A percentile compares a stretch with the other conserved stretches of the same genome.
phyloP scores from a whole-genome alignment of 2,329 filamentous ascomycete species.

The Neonectria ditissima region DNA sequence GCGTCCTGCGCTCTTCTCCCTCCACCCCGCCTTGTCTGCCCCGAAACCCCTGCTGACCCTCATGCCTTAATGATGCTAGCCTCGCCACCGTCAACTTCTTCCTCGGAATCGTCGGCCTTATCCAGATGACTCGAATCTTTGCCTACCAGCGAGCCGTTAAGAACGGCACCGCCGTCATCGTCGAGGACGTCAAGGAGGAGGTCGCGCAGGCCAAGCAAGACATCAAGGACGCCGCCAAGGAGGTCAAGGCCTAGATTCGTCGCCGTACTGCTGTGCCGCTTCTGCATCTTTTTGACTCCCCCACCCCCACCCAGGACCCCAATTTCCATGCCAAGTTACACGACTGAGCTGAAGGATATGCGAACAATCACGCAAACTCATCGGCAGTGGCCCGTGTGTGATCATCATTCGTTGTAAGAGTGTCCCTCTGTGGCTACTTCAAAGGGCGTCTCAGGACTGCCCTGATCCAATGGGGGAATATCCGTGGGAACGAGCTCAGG shows the following conservation, averaged over 20 bases:
- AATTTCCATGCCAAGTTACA: not conserved
- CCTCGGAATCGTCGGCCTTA: conserved; percentile 86
- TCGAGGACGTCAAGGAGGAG: conserved; percentile 57
- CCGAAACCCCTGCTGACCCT: not conserved
- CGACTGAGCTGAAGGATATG: not conserved
- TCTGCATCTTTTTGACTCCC: not conserved
- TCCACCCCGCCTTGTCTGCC: too few relatives aligned
- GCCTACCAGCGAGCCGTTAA: conserved; percentile 73
- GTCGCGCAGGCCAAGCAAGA: conserved; percentile 49
- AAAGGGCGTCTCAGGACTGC: not conserved
- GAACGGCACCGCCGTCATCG: conserved; percentile 52
- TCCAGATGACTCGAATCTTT: conserved; percentile 84
- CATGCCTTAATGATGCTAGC: conserved; percentile 53
- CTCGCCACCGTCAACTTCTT: conserved; percentile 98
- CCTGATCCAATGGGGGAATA: not conserved
- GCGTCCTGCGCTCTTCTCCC: conserved; percentile 29
- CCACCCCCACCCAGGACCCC: not conserved
- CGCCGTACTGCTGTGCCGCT: not conserved
- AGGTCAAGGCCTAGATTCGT: conserved; percentile 38
- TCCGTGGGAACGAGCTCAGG: not conserved
- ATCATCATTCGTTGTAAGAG: not conserved
- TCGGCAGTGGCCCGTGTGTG: not conserved
- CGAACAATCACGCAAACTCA: not conserved
- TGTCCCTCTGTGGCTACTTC: not conserved
- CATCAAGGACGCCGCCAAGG: conserved; percentile 29